phyloP scores from a whole-genome alignment of 352 stramenopile species.

The Hyaloperonospora brassicae region DNA sequence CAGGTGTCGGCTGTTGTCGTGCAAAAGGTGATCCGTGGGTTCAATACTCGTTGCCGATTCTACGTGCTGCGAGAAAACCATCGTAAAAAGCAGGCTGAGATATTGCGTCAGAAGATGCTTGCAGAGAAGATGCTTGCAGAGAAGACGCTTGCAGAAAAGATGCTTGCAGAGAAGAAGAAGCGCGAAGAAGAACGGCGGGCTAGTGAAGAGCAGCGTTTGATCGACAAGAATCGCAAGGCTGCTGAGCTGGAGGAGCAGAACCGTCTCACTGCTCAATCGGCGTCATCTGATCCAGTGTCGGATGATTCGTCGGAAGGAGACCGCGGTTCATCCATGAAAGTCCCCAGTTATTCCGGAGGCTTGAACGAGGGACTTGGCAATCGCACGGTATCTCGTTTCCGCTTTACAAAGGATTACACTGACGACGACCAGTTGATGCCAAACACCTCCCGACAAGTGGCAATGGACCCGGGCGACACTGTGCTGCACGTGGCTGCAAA shows the following conservation, averaged over 20 bases:
- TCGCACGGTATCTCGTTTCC: slow-evolving; percentile 58
- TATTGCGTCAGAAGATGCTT: slow-evolving; percentile 33
- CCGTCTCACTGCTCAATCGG: slow-evolving; percentile 48
- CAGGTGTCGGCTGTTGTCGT: slow-evolving; percentile 34
- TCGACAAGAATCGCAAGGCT: slow-evolving; percentile 41
- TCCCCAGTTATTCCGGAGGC: slow-evolving; percentile 12
- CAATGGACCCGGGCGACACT: slow-evolving; percentile 81
- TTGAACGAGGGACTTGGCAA: slow-evolving; percentile 19
- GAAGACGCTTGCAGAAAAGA: slow-evolving; percentile 12
- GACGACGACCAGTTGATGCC: slow-evolving; percentile 39
- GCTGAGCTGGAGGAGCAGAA: slow-evolving; percentile 52
- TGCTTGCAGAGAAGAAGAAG: slow-evolving; percentile 32
- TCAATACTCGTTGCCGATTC: slow-evolving; percentile 51
- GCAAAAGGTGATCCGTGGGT: slow-evolving; percentile 61
- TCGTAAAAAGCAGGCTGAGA: slow-evolving; percentile 33
- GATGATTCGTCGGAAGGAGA: slow-evolving; percentile 65
- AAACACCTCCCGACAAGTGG: slow-evolving; percentile 60
- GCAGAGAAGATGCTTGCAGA: slow-evolving; percentile 19
- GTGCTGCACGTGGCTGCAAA: slow-evolving; percentile 82
- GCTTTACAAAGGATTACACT: slow-evolving; percentile 75
- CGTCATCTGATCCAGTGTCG: slow-evolving; percentile 60
- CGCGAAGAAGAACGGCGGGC: slow-evolving; percentile 30
- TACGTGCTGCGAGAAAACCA: slow-evolving; percentile 43
- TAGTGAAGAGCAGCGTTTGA: slow-evolving; percentile 21
- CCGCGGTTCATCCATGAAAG: slow-evolving; percentile 26